Evolutionary conservation across 2,329 filamentous ascomycete species (phyloP), one percentile per base, ranked within the genome.

Genomic region (Botryotinia narcissicola): DNA sequence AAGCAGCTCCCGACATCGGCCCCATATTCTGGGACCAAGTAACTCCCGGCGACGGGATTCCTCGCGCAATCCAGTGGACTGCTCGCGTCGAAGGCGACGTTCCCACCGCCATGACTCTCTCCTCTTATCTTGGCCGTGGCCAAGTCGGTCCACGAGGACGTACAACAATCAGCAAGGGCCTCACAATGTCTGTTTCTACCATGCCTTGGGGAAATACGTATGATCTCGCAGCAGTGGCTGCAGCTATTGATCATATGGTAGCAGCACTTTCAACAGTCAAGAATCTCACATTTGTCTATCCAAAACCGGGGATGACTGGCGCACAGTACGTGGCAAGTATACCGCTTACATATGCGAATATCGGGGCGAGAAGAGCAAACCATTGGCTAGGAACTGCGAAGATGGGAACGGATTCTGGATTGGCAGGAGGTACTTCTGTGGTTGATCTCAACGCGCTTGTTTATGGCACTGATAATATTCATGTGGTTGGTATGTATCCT

Each of bases 381-480:
- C 78, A 79, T 72, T 89, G 86, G 84, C 68, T 88, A 73, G 85
- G 82, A 54, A 91, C 88, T 0, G 85, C 86, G 68, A 91, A 91
- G 80, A 84, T 92, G 76, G 90, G 90, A 29, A 84, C 82, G 0
- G 86, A 90, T 73, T 74, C 73, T 18, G 78, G 75, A 37, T 59
- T 77, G 9, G 86, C 88, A 66, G 83, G 83, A 64, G 89, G 89
- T 25, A 85, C 84, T 10, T 83, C 88, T 1, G 90, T 92, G 3
- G 90, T 92, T 1, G 90, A 92, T 76, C 80, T 85, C 18, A 84
- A 92, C 81, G 87, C 89, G 73, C 88, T 87, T 81, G 89, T 92
- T 9, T 92, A 88, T 78, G 90, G 90, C 54, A 92, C 88, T 0
- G 88, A 91, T 78, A 92, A 92, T 81, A 83, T 92, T 62, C 91